Evolutionary conservation across 257 asterid genomes (phyloP).

Genomic region (Marsdenia floribunda): DNA sequence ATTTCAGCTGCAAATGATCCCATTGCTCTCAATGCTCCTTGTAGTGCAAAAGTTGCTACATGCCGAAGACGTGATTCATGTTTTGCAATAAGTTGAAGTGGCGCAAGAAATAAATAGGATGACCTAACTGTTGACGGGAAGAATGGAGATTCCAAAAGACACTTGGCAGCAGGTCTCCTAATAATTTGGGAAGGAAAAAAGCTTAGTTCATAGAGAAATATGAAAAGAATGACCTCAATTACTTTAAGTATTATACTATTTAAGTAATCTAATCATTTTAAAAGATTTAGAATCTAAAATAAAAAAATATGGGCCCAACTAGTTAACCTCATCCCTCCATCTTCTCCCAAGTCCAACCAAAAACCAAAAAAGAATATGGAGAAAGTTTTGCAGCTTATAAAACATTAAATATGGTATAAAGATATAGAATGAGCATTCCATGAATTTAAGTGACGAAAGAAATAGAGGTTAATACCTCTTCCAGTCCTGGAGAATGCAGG

Average conservation of each 20-base stretch:
- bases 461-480: slow-evolving; percentile 44
- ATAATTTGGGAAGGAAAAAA: slow-evolving; percentile 23
- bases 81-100: slow-evolving; percentile 82
- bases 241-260: neutral
- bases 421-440: neutral
- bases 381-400: neutral
- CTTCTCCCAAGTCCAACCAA: neutral
- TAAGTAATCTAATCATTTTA: neutral
- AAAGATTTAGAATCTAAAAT: neutral
- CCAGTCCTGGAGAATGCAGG: slow-evolving; percentile 85
- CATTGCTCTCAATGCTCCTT: slow-evolving; percentile 75
- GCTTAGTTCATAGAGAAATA: slow-evolving; percentile 1
- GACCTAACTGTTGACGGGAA: slow-evolving; percentile 69
- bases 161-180: slow-evolving; percentile 93
- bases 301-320: neutral
- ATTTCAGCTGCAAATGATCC: slow-evolving; percentile 82
- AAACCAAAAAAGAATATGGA: neutral
- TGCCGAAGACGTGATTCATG: slow-evolving; percentile 75
- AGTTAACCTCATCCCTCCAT: neutral
- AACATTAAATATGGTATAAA: neutral
- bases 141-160: slow-evolving; percentile 89
- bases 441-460: slow-evolving; percentile 14
- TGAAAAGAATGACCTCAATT: neutral
- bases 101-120: slow-evolving; percentile 72
- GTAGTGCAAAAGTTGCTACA: slow-evolving; percentile 79